Evolutionary conservation across 768 basidiomycete genomes (phyloP), one percentile per base, ranked within the genome.

Genomic region (Lyophyllum semitale): DNA sequence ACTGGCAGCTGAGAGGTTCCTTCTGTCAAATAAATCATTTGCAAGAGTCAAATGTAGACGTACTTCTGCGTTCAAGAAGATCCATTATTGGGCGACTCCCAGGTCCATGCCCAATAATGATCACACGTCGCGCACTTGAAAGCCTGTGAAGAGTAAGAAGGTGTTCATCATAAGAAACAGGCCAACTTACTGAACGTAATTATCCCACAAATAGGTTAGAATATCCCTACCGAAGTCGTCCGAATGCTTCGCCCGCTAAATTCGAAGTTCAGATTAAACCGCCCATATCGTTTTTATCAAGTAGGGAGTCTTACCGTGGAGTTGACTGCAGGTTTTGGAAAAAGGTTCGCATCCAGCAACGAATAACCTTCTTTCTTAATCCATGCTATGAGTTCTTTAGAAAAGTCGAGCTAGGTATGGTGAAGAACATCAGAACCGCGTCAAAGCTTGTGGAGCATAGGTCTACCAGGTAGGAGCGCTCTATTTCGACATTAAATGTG

Each of bases 131-230:
- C 8, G 89, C 90, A 20, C 78, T 79, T 6, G 88, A 88, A 59
- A 96, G 76, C 55, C 93, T 95, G 61, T 6, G 42, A 11, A 54
- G 29, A 15, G 42, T 55, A 57, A 32, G 54, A 51, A 32, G n/a
- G 27, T 33, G 26, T 20, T 53, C n/a, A 45, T 48, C 43, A 0
- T 58, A 38, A 37, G 40, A 15, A 46, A 20, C 20, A 45, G 5
- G 29, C n/a, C 55, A 42, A 44, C 90, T 55, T 62, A 97, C 95
- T 90, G 85, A 58, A 98, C 78, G 65, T 95, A 95, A 64, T 98
- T 96, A 69, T 98, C 96, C 97, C 97, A 99, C 11, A 98, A 70
- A 67, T 98, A 96, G 3, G 79, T 78, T 54, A 96, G 67, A 22
- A 95, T 72, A 26, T 89, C 84, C 45, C 69, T 77, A 8, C 77